Conservation (phyloP, 2,329 filamentous ascomycete genomes). For the Endothia cerciana region DNA sequence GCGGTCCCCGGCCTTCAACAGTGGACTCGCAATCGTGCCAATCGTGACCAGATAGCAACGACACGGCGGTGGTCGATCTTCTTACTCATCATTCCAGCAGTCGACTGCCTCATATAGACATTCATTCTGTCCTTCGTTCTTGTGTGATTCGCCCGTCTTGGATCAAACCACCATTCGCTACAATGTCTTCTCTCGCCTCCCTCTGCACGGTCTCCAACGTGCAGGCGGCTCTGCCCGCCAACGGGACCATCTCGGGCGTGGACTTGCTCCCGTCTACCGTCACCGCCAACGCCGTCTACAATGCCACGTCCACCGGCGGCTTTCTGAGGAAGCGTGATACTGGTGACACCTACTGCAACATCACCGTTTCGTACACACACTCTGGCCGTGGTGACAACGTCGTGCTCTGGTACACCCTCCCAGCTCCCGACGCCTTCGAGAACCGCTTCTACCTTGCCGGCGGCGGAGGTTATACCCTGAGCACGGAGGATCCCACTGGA, state of each 20-base stretch:
- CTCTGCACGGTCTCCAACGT: conserved; percentile 49
- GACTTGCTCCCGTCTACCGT: conserved; percentile 46
- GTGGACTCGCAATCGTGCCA: too few relatives aligned
- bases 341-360: conserved; percentile 41
- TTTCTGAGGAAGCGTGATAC: conserved; percentile 30
- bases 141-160: neutral
- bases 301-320: conserved; percentile 35
- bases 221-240: conserved; percentile 45
- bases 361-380: conserved; percentile 42
- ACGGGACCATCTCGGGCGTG: conserved; percentile 47
- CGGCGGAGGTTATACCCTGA: conserved; percentile 48
- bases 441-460: conserved; percentile 51
- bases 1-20: neutral
- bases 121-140: neutral
- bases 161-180: neutral
- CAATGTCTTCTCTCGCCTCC: conserved; percentile 40
- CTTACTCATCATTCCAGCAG: neutral
- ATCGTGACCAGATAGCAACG: neutral
- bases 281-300: conserved; percentile 44
- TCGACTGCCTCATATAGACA: neutral
- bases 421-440: conserved; percentile 42
- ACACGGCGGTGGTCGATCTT: neutral
- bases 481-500: conserved; percentile 38
- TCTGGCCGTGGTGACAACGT: conserved; percentile 39
- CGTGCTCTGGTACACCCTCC: conserved; percentile 41